Base-by-base conservation (phyloP, 352 stramenopile species). In the Phytopythium oedochilum region DNA sequence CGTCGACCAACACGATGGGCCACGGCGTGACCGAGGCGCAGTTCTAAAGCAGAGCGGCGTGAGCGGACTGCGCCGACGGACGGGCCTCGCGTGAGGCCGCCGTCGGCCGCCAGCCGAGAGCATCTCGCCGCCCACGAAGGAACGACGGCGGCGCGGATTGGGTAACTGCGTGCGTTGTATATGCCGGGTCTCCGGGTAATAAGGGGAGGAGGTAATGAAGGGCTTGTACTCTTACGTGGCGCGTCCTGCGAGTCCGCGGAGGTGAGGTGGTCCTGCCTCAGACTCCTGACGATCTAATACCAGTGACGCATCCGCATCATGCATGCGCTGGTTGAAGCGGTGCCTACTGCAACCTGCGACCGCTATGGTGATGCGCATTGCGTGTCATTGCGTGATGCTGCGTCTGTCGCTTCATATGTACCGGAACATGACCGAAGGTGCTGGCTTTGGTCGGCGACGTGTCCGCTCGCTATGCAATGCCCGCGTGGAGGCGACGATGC, bases 1-100 rank as follows among this genome's bases (percentile, higher is more conserved):
- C 88, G 54, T 98, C 91, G 45, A 99, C 96, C 39, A 97, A 98
- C 69, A 97, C 96, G 60, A 98, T 99, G 95, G 95, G 92, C 59
- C 86, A 96, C 64, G 97, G 96, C 55, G 96, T 98, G 32, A 99
- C 97, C 2, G 97, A 99, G 77, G 72, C 85, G 55, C 97, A 99
- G 71, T 99, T 99, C 61, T 94, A 90, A n/a, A 76, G 54, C 25
- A 29, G n/a, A n/a, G 31, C 25, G 9, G 42, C 4, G 2, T 28
- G 42, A 20, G 42, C 22, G 7, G 11, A 46, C 40, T 29, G 22
- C 40, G n/a, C 22, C 20, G 9, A 46, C 22, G 40, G 11, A n/a
- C 17, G 1, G 17, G 7, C 20, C 22, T 3, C 40, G 22, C 14
- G 12, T 44, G 40, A 32, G 40, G 22, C 40, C 5, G 40, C 18